These are phyloP conservation scores for Candida nonsorbophila DNA, from an alignment of 805 yeast genomes.

Conservation along the genomic window DNA sequence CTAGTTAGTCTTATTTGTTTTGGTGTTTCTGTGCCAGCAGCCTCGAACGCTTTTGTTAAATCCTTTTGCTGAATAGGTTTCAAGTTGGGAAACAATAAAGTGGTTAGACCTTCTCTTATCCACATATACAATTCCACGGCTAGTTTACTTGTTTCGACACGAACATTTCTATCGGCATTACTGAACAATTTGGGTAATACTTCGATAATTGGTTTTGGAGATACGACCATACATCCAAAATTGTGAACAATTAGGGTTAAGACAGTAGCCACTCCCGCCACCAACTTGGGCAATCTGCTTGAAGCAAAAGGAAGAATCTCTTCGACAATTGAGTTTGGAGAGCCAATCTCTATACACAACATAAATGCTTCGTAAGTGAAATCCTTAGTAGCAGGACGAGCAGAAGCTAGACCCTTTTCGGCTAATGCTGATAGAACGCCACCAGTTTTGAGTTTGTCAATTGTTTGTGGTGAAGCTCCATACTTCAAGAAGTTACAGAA, in stretches of 20 bases:
- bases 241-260: constrained; percentile 48
- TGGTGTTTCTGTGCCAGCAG: constrained; percentile 34
- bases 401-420: constrained; percentile 77
- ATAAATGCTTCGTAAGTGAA: constrained; percentile 59
- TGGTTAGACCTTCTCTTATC: constrained; percentile 61
- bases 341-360: constrained; percentile 58
- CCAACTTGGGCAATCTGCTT: constrained; percentile 71
- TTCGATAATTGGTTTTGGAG: constrained; percentile 55
- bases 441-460: constrained; percentile 34
- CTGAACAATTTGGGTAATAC: constrained; percentile 64
- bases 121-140: constrained; percentile 68
- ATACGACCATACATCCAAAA: constrained; percentile 60
- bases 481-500: constrained; percentile 49
- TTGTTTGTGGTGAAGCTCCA: constrained; percentile 44
- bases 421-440: constrained; percentile 49
- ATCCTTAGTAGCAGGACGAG: constrained; percentile 69
- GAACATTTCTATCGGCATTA: constrained; percentile 82
- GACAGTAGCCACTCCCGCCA: constrained; percentile 60
- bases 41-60: constrained; percentile 61
- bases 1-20: constrained; percentile 53
- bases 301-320: constrained; percentile 56
- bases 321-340: constrained; percentile 63
- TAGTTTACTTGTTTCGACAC: constrained; percentile 69
- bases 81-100: constrained; percentile 58
- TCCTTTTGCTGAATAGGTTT: constrained; percentile 93